These are phyloP conservation scores for Serendipita sp. DNA, from an alignment of 768 basidiomycete genomes.

Conservation along the genomic window DNA sequence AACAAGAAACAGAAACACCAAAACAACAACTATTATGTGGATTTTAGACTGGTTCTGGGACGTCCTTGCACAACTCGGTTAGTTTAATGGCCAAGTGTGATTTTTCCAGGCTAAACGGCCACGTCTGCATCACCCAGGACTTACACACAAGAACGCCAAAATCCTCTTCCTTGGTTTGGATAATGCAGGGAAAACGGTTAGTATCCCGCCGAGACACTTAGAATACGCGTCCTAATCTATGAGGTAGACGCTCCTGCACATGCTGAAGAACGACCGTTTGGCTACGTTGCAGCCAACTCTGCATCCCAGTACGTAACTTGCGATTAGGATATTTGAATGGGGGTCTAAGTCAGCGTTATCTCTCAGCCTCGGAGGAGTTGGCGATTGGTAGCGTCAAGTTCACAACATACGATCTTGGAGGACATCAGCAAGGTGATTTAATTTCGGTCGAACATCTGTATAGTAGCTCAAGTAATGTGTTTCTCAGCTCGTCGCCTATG, in stretches of 20 bases:
- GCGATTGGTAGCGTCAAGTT: conserved; percentile 99
- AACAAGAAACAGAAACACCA: background rate
- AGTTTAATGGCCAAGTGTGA: conserved; percentile 14
- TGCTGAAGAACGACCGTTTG: conserved; percentile 98
- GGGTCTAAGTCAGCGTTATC: conserved; percentile 8
- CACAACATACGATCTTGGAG: conserved; percentile 95
- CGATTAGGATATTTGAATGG: background rate
- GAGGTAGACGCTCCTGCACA: conserved; percentile 78
- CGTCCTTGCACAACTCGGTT: conserved; percentile 83
- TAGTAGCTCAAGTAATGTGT: background rate
- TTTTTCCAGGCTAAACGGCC: background rate
- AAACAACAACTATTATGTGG: conserved; percentile 38
- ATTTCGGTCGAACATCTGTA: background rate
- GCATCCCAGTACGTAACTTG: conserved; percentile 67
- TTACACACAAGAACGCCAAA: conserved; percentile 97
- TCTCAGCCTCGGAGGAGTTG: conserved; percentile 90
- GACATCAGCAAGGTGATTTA: conserved; percentile 78
- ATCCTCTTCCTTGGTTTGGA: conserved; percentile 97
- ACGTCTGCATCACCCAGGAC: conserved; percentile 31
- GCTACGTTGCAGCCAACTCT: conserved; percentile 96
- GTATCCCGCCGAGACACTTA: conserved; percentile 13
- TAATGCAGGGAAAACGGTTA: conserved; percentile 96
- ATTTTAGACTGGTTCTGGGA: conserved; percentile 96
- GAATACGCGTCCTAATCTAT: background rate
- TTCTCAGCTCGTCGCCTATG: conserved; percentile 80